Evolutionary conservation across 2,329 filamentous ascomycete species (phyloP).

Genomic region (Microdochium trichocladiopsis): DNA sequence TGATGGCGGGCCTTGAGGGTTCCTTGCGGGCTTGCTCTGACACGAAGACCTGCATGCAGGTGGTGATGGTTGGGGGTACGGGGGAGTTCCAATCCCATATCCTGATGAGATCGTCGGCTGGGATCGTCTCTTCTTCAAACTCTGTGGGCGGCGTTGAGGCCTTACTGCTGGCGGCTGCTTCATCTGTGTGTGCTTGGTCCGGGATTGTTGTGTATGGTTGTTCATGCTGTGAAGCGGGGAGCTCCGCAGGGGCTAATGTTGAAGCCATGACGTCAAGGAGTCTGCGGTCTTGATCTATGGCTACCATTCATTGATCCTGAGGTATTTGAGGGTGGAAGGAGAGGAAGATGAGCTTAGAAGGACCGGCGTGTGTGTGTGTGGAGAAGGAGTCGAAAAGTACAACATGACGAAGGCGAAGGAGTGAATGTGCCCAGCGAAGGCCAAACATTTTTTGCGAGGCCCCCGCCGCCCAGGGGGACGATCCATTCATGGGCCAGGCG

Average conservation of each 20-base stretch:
- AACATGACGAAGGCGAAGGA: too few species aligned
- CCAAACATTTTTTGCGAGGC: too few species aligned
- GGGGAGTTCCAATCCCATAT: slow-evolving; percentile 39
- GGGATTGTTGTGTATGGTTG: not conserved
- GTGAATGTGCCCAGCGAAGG: too few species aligned
- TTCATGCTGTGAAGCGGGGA: not conserved
- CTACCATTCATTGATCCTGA: not conserved
- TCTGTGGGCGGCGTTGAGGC: slow-evolving; percentile 15
- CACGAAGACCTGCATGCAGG: slow-evolving; percentile 40
- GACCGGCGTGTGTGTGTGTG: too few species aligned
- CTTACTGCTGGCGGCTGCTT: not conserved
- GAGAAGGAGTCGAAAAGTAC: too few species aligned
- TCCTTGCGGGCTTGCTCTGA: slow-evolving; percentile 25
- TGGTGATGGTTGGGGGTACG: slow-evolving; percentile 29
- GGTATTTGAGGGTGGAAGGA: not conserved
- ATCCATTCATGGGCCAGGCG: too few species aligned
- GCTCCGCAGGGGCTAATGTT: not conserved
- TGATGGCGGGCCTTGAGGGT: slow-evolving; percentile 33
- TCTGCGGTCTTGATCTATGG: not conserved
- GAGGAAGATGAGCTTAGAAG: not conserved
- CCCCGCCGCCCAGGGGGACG: too few species aligned
- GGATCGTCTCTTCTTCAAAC: slow-evolving; percentile 16
- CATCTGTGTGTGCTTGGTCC: not conserved
- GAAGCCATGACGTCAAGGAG: not conserved
- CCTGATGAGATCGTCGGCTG: slow-evolving; percentile 29